phyloP scores from a whole-genome alignment of 306 rosid genomes.

The Crataegus laevigata region DNA sequence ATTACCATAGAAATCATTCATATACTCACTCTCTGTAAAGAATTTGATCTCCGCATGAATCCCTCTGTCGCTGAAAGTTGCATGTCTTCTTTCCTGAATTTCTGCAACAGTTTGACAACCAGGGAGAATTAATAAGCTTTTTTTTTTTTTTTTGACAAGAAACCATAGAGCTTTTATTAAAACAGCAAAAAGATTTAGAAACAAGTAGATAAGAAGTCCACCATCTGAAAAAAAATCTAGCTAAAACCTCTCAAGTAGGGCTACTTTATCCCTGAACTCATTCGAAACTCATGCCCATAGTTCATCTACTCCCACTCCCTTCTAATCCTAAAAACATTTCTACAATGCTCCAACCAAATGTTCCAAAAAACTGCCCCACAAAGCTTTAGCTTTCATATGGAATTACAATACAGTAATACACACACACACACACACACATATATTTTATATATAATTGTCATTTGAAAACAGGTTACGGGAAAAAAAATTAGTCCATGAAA shows the following conservation, averaged over 20 bases:
- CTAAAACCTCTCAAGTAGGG: not conserved
- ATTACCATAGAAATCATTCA: not conserved
- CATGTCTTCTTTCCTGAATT: conserved; percentile 82
- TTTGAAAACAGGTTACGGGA: not conserved
- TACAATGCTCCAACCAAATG: too few species aligned
- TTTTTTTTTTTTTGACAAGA: not conserved
- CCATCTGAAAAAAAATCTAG: not conserved
- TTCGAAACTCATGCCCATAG: too few species aligned
- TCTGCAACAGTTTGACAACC: conserved; percentile 39
- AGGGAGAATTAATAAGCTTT: conserved; percentile 11
- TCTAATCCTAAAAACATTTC: too few species aligned
- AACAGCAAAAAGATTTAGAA: not conserved
- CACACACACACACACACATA: too few species aligned
- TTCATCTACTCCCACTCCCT: too few species aligned
- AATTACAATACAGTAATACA: too few species aligned
- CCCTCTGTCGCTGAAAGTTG: conserved; percentile 91
- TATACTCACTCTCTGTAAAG: conserved; percentile 81
- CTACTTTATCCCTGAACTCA: too few species aligned
- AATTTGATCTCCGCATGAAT: conserved; percentile 74
- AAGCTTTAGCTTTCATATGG: too few species aligned
- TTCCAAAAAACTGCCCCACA: too few species aligned
- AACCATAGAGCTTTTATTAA: not conserved
- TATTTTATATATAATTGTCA: not conserved
- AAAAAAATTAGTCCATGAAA: not conserved
- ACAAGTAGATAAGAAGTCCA: not conserved